Evolutionary conservation across 768 basidiomycete species (phyloP).

Genomic region (Lactarius evosmus): DNA sequence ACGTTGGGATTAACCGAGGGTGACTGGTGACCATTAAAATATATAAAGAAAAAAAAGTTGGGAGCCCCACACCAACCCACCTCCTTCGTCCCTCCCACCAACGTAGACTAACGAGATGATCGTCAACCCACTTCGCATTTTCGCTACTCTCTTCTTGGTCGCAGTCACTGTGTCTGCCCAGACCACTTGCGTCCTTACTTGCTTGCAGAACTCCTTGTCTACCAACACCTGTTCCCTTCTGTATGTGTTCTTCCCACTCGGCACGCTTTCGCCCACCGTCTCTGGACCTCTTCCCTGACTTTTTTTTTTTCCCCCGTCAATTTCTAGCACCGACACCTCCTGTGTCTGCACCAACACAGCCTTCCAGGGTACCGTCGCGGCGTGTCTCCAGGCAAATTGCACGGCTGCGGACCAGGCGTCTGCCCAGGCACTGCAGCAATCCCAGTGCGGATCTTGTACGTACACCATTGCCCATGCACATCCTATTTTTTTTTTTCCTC

Average conservation of each 20-base stretch:
- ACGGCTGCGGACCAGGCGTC: conserved; percentile 32
- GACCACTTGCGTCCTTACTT: not conserved
- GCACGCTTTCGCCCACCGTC: not conserved
- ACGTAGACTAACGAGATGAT: conserved; percentile 1
- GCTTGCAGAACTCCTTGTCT: not conserved
- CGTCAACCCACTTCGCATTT: not conserved
- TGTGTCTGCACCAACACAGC: conserved; percentile 41
- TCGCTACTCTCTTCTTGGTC: not conserved
- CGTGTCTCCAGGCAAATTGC: conserved; percentile 40
- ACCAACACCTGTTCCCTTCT: conserved; percentile 1
- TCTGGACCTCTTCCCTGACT: conserved; percentile 1
- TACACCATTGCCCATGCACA: not conserved
- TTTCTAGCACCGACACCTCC: conserved; percentile 37
- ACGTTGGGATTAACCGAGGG: not conserved
- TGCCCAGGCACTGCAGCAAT: conserved; percentile 35
- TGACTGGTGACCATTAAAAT: too few relatives aligned
- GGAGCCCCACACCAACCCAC: too few relatives aligned
- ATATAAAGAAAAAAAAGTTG: too few relatives aligned
- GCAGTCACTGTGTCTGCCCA: conserved; percentile 15
- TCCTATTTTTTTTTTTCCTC: not conserved
- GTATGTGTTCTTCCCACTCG: not conserved
- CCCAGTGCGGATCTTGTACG: conserved; percentile 36
- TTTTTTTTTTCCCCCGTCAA: not conserved
- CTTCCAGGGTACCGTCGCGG: conserved; percentile 38
- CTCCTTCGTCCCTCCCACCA: not conserved